These are phyloP conservation scores for Cladosporium sp. DNA, from an alignment of 2,329 filamentous ascomycete genomes.

Conservation along the genomic window DNA sequence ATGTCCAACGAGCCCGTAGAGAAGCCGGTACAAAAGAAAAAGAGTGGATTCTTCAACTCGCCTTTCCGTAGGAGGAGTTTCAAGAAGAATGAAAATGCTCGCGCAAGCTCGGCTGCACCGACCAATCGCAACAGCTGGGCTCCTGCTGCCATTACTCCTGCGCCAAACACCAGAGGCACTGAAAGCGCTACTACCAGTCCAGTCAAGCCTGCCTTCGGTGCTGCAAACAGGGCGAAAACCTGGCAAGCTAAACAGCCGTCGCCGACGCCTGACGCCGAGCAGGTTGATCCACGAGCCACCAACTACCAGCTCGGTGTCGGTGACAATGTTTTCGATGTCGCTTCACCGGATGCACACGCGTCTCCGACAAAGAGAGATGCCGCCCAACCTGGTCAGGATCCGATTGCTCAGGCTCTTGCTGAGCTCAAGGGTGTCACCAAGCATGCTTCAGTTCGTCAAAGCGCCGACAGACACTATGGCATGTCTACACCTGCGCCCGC, in stretches of 20 bases:
- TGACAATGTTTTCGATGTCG: conserved; percentile 93
- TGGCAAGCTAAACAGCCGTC: conserved; percentile 36
- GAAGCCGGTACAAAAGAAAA: conserved; percentile 67
- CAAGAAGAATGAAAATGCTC: conserved; percentile 65
- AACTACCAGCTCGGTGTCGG: conserved; percentile 92
- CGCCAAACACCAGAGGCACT: conserved; percentile 38
- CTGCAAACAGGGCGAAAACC: conserved; percentile 30
- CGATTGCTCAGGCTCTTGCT: conserved; percentile 87
- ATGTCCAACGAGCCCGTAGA: conserved; percentile 48
- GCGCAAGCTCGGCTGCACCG: conserved; percentile 39
- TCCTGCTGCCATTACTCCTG: conserved; percentile 34
- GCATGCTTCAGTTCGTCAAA: conserved; percentile 76
- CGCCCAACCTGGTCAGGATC: conserved; percentile 56
- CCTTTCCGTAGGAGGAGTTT: conserved; percentile 87
- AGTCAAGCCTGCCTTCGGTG: conserved; percentile 39
- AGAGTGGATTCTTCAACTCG: conserved; percentile 88
- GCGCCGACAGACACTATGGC: conserved; percentile 95
- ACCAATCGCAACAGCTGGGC: conserved; percentile 57
- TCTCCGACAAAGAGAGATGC: not conserved
- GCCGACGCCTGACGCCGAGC: conserved; percentile 60
- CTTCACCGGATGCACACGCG: conserved; percentile 63
- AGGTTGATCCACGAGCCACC: conserved; percentile 79
- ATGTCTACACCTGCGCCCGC: conserved; percentile 72
- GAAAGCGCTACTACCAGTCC: conserved; percentile 44
- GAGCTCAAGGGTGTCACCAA: conserved; percentile 88